Evolutionary conservation across 805 yeast genomes (phyloP).

Genomic region (Spathaspora gorwiae): DNA sequence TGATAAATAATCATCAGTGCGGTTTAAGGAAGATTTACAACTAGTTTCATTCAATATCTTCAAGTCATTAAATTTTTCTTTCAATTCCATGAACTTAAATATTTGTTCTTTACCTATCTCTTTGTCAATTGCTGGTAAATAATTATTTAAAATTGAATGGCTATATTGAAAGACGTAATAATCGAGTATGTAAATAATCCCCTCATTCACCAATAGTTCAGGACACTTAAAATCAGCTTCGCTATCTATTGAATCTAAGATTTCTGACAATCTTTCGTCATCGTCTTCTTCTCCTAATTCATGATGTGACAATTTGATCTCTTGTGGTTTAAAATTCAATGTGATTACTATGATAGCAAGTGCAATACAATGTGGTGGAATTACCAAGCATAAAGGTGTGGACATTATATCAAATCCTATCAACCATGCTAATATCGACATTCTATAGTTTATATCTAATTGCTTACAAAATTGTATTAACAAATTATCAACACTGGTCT

Average conservation of each 20-base stretch:
- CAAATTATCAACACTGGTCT: conserved; percentile 49
- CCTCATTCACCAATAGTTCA: conserved; percentile 43
- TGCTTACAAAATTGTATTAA: conserved; percentile 58
- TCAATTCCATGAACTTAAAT: conserved; percentile 42
- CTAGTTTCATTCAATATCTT: conserved; percentile 25
- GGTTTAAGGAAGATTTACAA: conserved; percentile 18
- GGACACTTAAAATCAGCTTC: conserved; percentile 37
- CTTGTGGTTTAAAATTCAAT: conserved; percentile 40
- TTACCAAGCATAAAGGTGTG: conserved; percentile 61
- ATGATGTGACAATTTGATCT: conserved; percentile 19
- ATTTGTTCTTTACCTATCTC: conserved; percentile 43
- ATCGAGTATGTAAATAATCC: conserved; percentile 54
- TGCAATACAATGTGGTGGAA: conserved; percentile 75
- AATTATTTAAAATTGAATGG: conserved; percentile 44
- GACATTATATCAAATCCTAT: conserved; percentile 68
- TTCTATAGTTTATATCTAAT: conserved; percentile 40
- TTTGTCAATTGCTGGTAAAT: conserved; percentile 32
- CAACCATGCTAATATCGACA: conserved; percentile 64
- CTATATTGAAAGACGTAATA: conserved; percentile 57
- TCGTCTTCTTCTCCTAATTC: conserved; percentile 12
- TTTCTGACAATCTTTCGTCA: conserved; percentile 6
- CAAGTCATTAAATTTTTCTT: conserved; percentile 39
- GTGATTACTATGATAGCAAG: conserved; percentile 63
- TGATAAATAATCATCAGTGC: conserved; percentile 46
- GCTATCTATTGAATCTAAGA: conserved; percentile 30